Evolutionary conservation across 2,329 filamentous ascomycete genomes (phyloP), one percentile per base, ranked within the genome.

Genomic region (Aotearoamyces nothofagi): DNA sequence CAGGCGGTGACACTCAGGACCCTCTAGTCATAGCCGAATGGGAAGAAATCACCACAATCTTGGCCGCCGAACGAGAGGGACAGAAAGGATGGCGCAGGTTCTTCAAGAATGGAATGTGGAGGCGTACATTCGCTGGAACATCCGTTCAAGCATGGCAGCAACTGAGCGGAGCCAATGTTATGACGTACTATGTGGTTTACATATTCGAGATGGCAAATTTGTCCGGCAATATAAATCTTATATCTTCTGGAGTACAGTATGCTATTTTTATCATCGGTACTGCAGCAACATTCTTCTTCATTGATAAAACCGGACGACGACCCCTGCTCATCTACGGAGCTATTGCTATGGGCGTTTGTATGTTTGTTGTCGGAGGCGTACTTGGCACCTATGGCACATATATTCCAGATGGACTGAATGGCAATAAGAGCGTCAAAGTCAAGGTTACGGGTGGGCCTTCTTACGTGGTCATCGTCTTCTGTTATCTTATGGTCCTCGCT

Each of bases 401-500:
- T 29, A 49, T 62, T 3, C 58, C 59, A 1, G 52, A 42, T 5
- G 60, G 59, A 17, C 55, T 65, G 3, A 46, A 47, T 15, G 56
- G 54, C 26, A 42, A 66, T 33, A 37, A 46, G n/a, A 72, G 69
- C 39, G 58, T 71, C 11, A 49, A 62, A 29, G 63, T 73, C 39
- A 44, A 49, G 28, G 66, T 73, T 3, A 51, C 43, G 1, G 69
- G 65, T 11, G 34, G 55, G 1, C 57, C 66, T 9, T 66, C 71
- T 12, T 61, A 75, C 42, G 64, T 64, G 2, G 66, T 78, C 31
- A 78, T 78, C 37, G 66, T 67, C 12, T 75, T 76, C 41, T 69
- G 63, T 27, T 77, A 75, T 45, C 57, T 77, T 10, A 60, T 77
- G 33, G 67, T 75, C 41, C 60, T 74, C 39, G 56, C 71, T 37